Evolutionary conservation across 2,329 filamentous ascomycete genomes (phyloP).

Genomic region (Trichocomaceae sp.): DNA sequence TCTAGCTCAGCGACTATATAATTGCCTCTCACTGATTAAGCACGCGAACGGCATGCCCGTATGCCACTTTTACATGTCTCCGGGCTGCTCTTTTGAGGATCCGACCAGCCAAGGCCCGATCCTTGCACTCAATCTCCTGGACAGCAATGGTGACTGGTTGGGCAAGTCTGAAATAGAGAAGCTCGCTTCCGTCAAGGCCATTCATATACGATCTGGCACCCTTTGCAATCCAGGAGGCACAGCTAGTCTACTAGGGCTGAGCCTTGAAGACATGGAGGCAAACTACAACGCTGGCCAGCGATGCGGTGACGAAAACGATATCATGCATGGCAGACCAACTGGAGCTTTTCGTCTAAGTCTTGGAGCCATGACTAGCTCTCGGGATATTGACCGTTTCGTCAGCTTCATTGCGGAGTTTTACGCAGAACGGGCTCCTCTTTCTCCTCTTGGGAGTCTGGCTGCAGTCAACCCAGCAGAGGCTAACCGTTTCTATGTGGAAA

Average conservation of each 20-base stretch:
- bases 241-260: constrained; percentile 63
- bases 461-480: constrained; percentile 1
- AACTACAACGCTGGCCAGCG: constrained; percentile 81
- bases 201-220: constrained; percentile 81
- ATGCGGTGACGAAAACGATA: constrained; percentile 76
- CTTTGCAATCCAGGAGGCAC: constrained; percentile 90
- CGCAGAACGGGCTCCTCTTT: constrained; percentile 30
- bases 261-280: constrained; percentile 71
- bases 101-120: constrained; percentile 59
- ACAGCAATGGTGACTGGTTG: constrained; percentile 64
- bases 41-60: constrained; percentile 64
- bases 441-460: constrained; percentile 14
- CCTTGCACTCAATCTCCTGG: constrained; percentile 74
- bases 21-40: constrained; percentile 52
- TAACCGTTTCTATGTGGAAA: constrained; percentile 50
- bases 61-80: constrained; percentile 58
- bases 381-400: constrained; percentile 67
- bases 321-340: constrained; percentile 77
- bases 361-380: constrained; percentile 77
- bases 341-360: constrained; percentile 80
- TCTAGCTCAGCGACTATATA: constrained; percentile 54
- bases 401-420: constrained; percentile 68
- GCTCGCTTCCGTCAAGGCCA: constrained; percentile 66
- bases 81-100: constrained; percentile 38
- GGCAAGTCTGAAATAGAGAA: constrained; percentile 83